Conservation (phyloP, 2,329 filamentous ascomycete genomes). For the Aspergillus transmontanensis region DNA sequence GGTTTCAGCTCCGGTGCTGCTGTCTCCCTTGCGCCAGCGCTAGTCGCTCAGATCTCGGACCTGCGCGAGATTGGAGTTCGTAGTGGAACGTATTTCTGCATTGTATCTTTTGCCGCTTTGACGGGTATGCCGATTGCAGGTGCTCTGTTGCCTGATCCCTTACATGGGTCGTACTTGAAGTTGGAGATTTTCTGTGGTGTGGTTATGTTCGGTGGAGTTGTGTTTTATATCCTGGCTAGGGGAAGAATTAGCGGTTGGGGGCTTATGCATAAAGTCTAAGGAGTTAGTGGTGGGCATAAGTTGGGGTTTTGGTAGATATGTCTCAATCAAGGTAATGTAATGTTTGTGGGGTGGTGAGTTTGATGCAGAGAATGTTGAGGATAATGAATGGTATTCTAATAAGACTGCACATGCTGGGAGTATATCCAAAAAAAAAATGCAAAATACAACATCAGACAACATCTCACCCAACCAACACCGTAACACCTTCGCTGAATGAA, state of each 20-base stretch:
- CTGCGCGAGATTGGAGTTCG: slow-evolving; percentile 70
- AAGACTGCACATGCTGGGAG: not conserved
- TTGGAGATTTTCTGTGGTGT: slow-evolving; percentile 32
- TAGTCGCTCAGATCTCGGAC: slow-evolving; percentile 71
- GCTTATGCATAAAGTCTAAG: slow-evolving; percentile 25
- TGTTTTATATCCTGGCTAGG: slow-evolving; percentile 28
- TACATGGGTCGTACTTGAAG: slow-evolving; percentile 28
- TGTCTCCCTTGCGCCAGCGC: slow-evolving; percentile 61
- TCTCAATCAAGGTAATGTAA: not conserved
- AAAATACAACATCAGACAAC: not conserved
- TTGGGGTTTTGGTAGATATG: not conserved
- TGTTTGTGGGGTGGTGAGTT: not conserved
- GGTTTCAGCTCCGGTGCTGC: slow-evolving; percentile 71
- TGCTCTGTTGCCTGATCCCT: slow-evolving; percentile 28
- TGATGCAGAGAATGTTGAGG: not conserved
- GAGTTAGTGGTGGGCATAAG: not conserved
- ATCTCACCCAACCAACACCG: slow-evolving; percentile 2
- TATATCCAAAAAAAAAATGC: slow-evolving; percentile 1
- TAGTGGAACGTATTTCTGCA: slow-evolving; percentile 64
- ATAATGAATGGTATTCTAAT: not conserved
- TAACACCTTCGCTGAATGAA: slow-evolving; percentile 30
- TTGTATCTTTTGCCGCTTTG: slow-evolving; percentile 65
- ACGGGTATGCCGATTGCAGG: slow-evolving; percentile 44
- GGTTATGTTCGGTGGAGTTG: slow-evolving; percentile 27
- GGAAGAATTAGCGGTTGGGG: slow-evolving; percentile 27